Conservation (phyloP, 2,329 filamentous ascomycete species). For the Cercospora berteroae region DNA sequence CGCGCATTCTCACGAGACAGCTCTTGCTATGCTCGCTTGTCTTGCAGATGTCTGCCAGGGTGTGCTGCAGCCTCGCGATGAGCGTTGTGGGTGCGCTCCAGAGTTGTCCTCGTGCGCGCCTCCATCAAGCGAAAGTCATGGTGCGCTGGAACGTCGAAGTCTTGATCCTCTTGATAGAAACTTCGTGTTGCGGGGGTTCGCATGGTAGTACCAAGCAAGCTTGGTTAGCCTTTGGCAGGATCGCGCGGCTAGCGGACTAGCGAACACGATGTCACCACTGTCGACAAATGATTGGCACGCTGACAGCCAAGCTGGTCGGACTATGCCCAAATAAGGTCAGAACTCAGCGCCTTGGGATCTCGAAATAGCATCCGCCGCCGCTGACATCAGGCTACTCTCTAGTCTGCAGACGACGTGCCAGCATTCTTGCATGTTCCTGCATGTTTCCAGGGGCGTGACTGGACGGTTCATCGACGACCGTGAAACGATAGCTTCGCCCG, state of each 20-base stretch:
- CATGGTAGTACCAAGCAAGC: not conserved
- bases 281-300: not conserved
- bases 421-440: constrained; percentile 1
- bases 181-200: not conserved
- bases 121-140: not conserved
- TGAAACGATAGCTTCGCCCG: constrained; percentile 1
- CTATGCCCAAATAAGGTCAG: not conserved
- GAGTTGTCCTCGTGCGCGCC: not conserved
- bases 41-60: not conserved
- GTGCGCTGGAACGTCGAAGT: not conserved
- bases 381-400: constrained; percentile 4
- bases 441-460: not conserved
- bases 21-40: not conserved
- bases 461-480: not conserved
- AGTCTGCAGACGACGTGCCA: constrained; percentile 1
- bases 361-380: constrained; percentile 8
- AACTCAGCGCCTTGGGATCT: not conserved
- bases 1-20: not conserved
- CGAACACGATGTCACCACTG: constrained; percentile 7
- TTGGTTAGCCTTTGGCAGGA: not conserved
- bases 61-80: not conserved
- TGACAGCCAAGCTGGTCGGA: not conserved
- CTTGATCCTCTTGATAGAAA: not conserved
- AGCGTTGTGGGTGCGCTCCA: not conserved
- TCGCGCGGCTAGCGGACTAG: not conserved